Conservation (phyloP, 495 filamentous ascomycete genomes). For the Neurospora sp. region DNA sequence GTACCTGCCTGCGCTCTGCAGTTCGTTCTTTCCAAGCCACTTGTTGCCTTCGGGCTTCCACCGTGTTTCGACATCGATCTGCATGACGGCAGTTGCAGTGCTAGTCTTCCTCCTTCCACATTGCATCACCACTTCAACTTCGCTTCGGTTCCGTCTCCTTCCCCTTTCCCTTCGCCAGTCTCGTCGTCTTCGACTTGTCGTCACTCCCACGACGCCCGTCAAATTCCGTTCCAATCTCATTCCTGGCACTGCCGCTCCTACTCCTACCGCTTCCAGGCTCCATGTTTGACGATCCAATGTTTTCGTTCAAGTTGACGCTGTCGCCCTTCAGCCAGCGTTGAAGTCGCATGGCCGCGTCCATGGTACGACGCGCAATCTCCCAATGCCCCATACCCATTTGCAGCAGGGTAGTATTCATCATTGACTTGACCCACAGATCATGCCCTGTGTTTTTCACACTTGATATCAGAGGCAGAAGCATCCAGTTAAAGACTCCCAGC, state of each 20-base stretch:
- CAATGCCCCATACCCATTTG: constrained; percentile 30
- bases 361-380: constrained; percentile 19
- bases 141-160: background rate
- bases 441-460: constrained; percentile 11
- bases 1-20: background rate
- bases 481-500: constrained; percentile 28
- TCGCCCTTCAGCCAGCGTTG: constrained; percentile 21
- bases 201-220: background rate
- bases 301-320: background rate
- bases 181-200: background rate
- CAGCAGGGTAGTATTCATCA: constrained; percentile 19
- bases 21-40: background rate
- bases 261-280: background rate
- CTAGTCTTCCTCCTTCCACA: background rate
- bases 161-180: background rate
- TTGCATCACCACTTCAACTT: background rate
- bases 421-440: constrained; percentile 24
- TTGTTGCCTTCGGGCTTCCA: background rate
- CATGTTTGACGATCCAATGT: background rate
- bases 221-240: background rate
- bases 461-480: constrained; percentile 15
- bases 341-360: constrained; percentile 17
- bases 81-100: background rate
- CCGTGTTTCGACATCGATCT: background rate
- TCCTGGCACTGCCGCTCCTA: background rate